These are phyloP conservation scores for Halophytophthora polymorphica DNA, from an alignment of 352 stramenopile genomes.

Conservation along the genomic window DNA sequence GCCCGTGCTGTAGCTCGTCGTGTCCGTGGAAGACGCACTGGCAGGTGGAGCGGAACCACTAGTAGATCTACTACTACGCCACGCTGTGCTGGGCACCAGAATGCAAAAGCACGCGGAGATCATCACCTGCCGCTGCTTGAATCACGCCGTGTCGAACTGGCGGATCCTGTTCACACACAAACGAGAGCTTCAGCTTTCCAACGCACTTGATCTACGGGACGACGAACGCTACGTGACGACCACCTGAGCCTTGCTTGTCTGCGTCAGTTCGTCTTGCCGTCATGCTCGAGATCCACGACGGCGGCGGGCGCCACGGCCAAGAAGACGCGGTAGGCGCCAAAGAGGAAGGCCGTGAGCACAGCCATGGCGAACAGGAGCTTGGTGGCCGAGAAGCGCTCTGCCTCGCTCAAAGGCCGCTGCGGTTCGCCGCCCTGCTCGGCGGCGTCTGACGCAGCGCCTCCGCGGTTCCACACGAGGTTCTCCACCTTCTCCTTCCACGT, in stretches of 20 bases:
- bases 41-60: too few relatives aligned
- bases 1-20: too few relatives aligned
- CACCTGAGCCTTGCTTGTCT: not conserved
- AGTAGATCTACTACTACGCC: too few relatives aligned
- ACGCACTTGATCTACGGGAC: too few relatives aligned
- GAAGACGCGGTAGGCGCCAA: constrained; percentile 44
- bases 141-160: too few relatives aligned
- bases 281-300: constrained; percentile 3
- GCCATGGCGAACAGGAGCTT: constrained; percentile 40
- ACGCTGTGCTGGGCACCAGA: too few relatives aligned
- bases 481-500: constrained; percentile 65
- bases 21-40: too few relatives aligned
- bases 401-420: constrained; percentile 22
- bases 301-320: constrained; percentile 5
- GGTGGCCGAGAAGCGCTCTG: constrained; percentile 24
- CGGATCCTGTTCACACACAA: too few relatives aligned
- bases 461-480: constrained; percentile 52
- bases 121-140: too few relatives aligned
- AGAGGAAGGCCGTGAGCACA: constrained; percentile 41
- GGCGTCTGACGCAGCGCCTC: constrained; percentile 10
- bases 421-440: constrained; percentile 6
- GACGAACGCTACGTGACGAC: too few relatives aligned
- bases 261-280: constrained; percentile 31
- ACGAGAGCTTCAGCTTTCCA: too few relatives aligned
- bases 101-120: too few relatives aligned